Evolutionary conservation across 1,284 basidiomycete genomes (phyloP).

Genomic region (Mycena citricolor): DNA sequence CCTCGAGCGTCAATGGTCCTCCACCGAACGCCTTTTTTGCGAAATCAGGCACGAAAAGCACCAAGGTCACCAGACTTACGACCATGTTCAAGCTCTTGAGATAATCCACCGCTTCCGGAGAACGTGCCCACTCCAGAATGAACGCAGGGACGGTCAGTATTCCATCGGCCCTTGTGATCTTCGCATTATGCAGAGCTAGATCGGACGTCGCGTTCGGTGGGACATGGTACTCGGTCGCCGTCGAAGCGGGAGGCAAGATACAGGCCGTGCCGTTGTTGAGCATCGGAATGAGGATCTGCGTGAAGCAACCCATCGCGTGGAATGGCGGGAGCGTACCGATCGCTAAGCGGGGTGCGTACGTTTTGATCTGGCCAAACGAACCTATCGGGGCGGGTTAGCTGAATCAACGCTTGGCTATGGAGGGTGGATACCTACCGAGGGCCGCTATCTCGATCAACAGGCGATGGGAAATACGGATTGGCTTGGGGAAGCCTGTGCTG

Average conservation of each 20-base stretch:
- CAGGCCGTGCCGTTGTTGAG: conserved; percentile 28
- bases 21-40: not conserved
- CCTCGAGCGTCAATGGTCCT: not conserved
- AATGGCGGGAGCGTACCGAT: conserved; percentile 33
- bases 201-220: conserved; percentile 33
- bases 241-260: conserved; percentile 33
- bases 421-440: conserved; percentile 1
- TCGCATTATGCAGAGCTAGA: conserved; percentile 33
- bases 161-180: conserved; percentile 28
- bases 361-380: not conserved
- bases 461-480: conserved; percentile 21
- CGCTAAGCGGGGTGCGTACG: conserved; percentile 23
- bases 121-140: conserved; percentile 32
- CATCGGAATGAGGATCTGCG: conserved; percentile 28
- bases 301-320: conserved; percentile 33
- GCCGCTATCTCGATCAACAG: not conserved
- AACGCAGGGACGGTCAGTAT: conserved; percentile 37
- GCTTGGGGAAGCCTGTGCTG: conserved; percentile 33
- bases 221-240: conserved; percentile 19
- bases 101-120: not conserved
- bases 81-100: not conserved
- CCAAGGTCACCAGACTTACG: not conserved
- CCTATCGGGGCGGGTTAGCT: not conserved
- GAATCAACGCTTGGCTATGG: too few relatives aligned
- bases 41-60: not conserved